Base-by-base conservation (phyloP, 2,329 filamentous ascomycete species). In the Apiospora malaysiana region DNA sequence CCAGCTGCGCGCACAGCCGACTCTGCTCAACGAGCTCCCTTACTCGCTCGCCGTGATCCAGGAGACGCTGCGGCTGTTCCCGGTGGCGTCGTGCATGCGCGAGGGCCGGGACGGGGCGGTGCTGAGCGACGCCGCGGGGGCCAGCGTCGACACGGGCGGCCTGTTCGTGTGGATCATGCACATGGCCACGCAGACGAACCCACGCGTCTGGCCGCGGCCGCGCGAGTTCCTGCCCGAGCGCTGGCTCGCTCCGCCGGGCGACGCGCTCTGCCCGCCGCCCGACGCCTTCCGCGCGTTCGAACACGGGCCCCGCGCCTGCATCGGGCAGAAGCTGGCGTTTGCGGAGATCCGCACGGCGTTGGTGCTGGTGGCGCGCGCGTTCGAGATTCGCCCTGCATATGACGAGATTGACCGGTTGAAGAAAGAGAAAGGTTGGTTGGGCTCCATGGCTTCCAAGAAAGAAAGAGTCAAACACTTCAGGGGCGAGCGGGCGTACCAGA, bases 181-280 rank as follows among this genome's bases (percentile, higher is more conserved):
- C 59, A 42, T 66, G 8, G 71, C 70, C 7, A 23, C 71, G 16
- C 71, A 71, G n/a, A 8, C 66, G 23, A 72, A 74, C 43, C 71
- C 71, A 4, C 66, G 70, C 4, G 47, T 70, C 2, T 73, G 70
- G 71, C 66, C 70, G 14, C 25, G 69, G 18, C 40, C 70, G 4
- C 23, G n/a, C 0, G 70, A 73, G 9, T 73, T 74, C 47, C 63
- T 73, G 27, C 72, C 72, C 0, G 71, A 74, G 43, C 68, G 72
- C 14, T 59, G 27, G 16, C 51, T 59, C 16, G 51, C 27, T 5
- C 25, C 16, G 27, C 27, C 56, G 12, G 68, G 43, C 4, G 16
- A 59, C 27, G 51, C 16, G 25, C 16, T 59, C 14, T n/a, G 51
- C 27, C 27, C 51, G 9, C 14, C 18, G 14, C 25, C 25, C 16